A percentile compares a stretch with the other conserved stretches of the same genome.
Conservation (phyloP, 1,139 yeast genomes). For the Hyphopichia buzzinii region DNA sequence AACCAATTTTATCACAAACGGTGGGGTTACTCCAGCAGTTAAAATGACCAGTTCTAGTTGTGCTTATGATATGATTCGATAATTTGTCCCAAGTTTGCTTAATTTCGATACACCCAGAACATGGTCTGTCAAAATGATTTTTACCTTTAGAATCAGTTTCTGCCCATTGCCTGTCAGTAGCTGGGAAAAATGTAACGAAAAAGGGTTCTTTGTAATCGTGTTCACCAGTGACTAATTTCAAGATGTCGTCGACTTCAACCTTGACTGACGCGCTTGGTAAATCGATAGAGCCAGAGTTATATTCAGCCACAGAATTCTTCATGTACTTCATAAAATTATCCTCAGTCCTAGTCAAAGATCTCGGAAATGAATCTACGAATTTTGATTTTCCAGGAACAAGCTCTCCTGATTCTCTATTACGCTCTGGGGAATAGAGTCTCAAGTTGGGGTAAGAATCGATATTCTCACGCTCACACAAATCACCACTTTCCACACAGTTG, state of each 20-base stretch:
- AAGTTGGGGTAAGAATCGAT: constrained; percentile 57
- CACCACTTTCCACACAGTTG: constrained; percentile 70
- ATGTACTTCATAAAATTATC: constrained; percentile 54
- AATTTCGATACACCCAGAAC: constrained; percentile 49
- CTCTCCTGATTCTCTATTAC: constrained; percentile 26
- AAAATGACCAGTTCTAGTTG: constrained; percentile 54
- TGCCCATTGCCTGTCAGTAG: constrained; percentile 40
- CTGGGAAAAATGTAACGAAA: constrained; percentile 66
- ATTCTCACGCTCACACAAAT: constrained; percentile 62
- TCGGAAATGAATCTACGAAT: constrained; percentile 47
- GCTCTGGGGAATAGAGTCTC: constrained; percentile 57
- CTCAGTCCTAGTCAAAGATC: constrained; percentile 40
- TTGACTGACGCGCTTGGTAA: constrained; percentile 38
- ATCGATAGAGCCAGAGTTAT: constrained; percentile 33
- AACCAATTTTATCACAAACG: constrained; percentile 53
- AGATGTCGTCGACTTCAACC: constrained; percentile 30
- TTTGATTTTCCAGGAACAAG: constrained; percentile 28
- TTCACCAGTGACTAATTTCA: constrained; percentile 48
- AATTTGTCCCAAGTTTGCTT: constrained; percentile 58
- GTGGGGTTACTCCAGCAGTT: constrained; percentile 52
- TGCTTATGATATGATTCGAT: constrained; percentile 45
- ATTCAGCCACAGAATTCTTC: constrained; percentile 50
- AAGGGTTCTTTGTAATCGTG: constrained; percentile 38
- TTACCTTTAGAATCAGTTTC: constrained; percentile 37
- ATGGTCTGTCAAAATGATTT: constrained; percentile 31